phyloP scores from a whole-genome alignment of 306 rosid genomes.

The Ammopiptanthus mongolicus region DNA sequence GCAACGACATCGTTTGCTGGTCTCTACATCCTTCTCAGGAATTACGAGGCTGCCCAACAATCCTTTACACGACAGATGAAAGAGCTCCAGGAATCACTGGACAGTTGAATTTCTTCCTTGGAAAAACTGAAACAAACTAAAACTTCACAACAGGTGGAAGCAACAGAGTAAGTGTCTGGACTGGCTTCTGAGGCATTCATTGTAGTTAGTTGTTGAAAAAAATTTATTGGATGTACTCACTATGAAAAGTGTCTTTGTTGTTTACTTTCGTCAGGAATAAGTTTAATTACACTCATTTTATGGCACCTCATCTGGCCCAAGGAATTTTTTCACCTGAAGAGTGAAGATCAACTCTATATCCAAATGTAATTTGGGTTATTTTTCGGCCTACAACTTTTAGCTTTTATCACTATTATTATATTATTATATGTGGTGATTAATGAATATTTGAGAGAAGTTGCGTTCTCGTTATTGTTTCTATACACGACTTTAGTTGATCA shows the following conservation, averaged over 20 bases:
- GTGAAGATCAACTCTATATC: slow-evolving; percentile 8
- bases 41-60: slow-evolving; percentile 75
- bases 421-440: background rate
- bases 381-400: background rate
- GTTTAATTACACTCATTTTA: slow-evolving; percentile 19
- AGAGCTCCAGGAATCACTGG: slow-evolving; percentile 62
- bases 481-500: too few species aligned
- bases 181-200: background rate
- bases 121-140: slow-evolving; percentile 65
- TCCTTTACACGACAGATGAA: slow-evolving; percentile 68
- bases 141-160: slow-evolving; percentile 47
- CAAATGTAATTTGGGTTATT: slow-evolving; percentile 9
- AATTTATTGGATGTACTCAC: slow-evolving; percentile 6
- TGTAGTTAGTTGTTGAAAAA: slow-evolving; percentile 20
- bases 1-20: slow-evolving; percentile 76
- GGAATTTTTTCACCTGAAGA: background rate
- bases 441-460: slow-evolving; percentile 1
- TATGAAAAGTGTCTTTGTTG: slow-evolving; percentile 20
- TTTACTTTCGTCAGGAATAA: slow-evolving; percentile 24
- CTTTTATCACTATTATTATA: background rate
- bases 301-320: slow-evolving; percentile 13
- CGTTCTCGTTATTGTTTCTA: background rate
- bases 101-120: slow-evolving; percentile 63
- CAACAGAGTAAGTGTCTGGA: slow-evolving; percentile 42
- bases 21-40: slow-evolving; percentile 66